phyloP scores from a whole-genome alignment of 176 grass and related monocot genomes.

The Raddia guianensis region DNA sequence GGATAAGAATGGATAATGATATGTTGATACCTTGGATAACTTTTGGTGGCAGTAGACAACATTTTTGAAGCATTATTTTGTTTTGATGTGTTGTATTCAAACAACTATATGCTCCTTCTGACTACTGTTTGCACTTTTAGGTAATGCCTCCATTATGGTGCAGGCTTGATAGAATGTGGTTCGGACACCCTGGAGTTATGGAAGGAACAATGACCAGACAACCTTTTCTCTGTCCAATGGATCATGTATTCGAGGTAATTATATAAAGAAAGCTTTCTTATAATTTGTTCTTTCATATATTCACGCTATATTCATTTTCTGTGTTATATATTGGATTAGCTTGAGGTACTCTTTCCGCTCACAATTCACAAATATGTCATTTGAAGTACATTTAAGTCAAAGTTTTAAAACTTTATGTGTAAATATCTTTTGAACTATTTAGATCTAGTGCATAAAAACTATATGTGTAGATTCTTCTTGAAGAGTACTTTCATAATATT shows the following conservation, averaged over 20 bases:
- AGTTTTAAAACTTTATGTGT: too few species aligned
- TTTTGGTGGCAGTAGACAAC: not conserved
- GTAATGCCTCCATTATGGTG: slow-evolving; percentile 99
- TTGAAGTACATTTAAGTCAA: too few species aligned
- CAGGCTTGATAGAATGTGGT: slow-evolving; percentile 98
- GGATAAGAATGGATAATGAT: not conserved
- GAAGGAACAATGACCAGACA: slow-evolving; percentile 90
- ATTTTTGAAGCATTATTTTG: slow-evolving; percentile 19
- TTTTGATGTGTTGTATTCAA: slow-evolving; percentile 10
- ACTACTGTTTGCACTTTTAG: slow-evolving; percentile 63
- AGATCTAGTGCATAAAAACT: too few species aligned
- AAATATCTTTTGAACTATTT: too few species aligned
- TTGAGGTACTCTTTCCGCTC: not conserved
- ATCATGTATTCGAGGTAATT: slow-evolving; percentile 97
- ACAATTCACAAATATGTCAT: too few species aligned
- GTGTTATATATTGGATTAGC: slow-evolving; percentile 24
- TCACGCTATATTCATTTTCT: not conserved
- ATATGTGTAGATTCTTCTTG: too few species aligned
- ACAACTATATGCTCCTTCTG: slow-evolving; percentile 31
- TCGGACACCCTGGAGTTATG: slow-evolving; percentile 90
- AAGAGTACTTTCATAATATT: too few species aligned
- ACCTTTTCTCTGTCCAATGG: slow-evolving; percentile 99
- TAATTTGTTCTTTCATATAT: slow-evolving; percentile 1
- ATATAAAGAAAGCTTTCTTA: not conserved
- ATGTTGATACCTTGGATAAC: not conserved